Conservation (phyloP, 1,284 basidiomycete genomes). For the Apiotrichum mycotoxinovorans region DNA sequence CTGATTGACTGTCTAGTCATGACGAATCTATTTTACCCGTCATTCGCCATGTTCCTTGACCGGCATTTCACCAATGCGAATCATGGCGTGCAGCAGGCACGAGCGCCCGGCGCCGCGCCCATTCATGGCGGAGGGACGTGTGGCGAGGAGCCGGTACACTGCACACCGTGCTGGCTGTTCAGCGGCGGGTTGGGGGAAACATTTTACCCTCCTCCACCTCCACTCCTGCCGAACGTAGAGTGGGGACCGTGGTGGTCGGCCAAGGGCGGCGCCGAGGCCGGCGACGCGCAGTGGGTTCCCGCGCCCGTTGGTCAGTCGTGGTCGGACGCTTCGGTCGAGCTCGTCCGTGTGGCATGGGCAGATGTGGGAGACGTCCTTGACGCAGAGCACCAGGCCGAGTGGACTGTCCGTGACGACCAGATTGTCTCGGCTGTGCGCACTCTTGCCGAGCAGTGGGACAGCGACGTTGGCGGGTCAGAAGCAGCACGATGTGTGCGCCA, state of each 20-base stretch:
- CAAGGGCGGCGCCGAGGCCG: conserved; percentile 12
- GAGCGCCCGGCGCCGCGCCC: conserved; percentile 2
- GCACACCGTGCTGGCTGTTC: conserved; percentile 5
- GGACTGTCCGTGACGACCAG: conserved; percentile 12
- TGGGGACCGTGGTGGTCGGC: conserved; percentile 42
- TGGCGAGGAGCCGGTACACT: background rate
- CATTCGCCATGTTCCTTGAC: conserved; percentile 73
- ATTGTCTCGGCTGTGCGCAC: conserved; percentile 7
- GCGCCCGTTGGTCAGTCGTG: background rate
- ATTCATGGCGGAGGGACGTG: background rate
- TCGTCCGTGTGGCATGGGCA: conserved; percentile 41
- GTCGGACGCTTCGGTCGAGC: conserved; percentile 15
- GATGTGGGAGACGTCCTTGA: conserved; percentile 45
- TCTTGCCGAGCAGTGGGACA: conserved; percentile 24
- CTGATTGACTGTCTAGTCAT: conserved; percentile 91
- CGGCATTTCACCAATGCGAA: conserved; percentile 22
- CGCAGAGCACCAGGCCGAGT: conserved; percentile 16
- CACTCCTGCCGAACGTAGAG: conserved; percentile 36
- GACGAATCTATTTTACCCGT: conserved; percentile 90
- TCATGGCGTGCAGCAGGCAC: background rate
- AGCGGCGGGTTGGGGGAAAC: conserved; percentile 10
- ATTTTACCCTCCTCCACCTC: conserved; percentile 36
- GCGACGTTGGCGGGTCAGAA: conserved; percentile 19
- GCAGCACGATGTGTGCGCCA: conserved; percentile 34
- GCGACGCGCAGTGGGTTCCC: conserved; percentile 15